Evolutionary conservation across 2,329 filamentous ascomycete genomes (phyloP).

Genomic region (Epichloe baconii): DNA sequence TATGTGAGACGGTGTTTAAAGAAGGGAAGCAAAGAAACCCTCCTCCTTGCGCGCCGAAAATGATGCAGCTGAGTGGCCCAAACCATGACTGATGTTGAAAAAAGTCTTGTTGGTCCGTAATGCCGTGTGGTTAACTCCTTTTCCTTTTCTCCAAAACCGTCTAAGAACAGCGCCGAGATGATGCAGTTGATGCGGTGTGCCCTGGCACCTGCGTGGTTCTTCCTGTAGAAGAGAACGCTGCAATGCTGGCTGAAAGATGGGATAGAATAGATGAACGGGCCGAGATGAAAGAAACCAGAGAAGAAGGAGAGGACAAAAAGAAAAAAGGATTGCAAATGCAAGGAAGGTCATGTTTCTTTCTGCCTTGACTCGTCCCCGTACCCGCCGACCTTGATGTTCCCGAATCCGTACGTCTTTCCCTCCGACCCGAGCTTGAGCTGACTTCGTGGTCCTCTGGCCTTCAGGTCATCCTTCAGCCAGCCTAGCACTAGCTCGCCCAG

Average conservation of each 20-base stretch:
- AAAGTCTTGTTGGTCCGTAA: not conserved
- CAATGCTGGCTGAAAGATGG: not conserved
- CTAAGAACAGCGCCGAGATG: slow-evolving; percentile 1
- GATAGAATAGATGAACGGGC: not conserved
- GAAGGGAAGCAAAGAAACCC: not conserved
- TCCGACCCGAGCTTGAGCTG: slow-evolving; percentile 41
- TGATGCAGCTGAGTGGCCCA: slow-evolving; percentile 21
- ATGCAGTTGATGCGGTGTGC: slow-evolving; percentile 3
- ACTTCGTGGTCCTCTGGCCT: slow-evolving; percentile 63
- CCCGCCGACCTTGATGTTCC: slow-evolving; percentile 38
- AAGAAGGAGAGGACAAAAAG: not conserved
- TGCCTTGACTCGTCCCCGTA: slow-evolving; percentile 42
- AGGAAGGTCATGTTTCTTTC: slow-evolving; percentile 13
- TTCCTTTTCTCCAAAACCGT: not conserved
- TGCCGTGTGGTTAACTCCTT: not conserved
- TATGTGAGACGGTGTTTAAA: slow-evolving; percentile 2
- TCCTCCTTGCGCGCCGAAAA: not conserved
- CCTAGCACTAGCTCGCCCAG: slow-evolving; percentile 76
- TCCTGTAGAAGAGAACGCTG: not conserved
- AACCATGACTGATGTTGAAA: not conserved
- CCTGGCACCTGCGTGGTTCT: not conserved
- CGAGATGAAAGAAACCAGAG: not conserved
- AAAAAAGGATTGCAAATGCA: not conserved
- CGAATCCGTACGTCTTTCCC: slow-evolving; percentile 48
- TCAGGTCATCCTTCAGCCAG: slow-evolving; percentile 75